Conservation (phyloP, 768 basidiomycete species). For the Gloeostereum incarnatum region DNA sequence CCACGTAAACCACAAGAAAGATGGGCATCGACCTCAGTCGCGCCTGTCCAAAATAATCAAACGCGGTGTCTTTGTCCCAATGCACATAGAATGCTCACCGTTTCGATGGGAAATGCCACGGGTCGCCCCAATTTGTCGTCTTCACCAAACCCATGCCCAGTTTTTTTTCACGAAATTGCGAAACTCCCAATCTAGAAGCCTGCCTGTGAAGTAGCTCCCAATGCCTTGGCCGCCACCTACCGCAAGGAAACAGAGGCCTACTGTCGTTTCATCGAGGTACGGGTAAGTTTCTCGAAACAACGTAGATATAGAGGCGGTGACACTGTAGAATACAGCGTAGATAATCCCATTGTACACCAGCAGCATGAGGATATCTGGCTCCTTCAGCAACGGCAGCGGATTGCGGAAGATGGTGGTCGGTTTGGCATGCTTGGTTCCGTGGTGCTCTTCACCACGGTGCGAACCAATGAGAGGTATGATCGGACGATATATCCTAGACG, state of each 20-base stretch:
- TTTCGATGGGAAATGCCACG: constrained; percentile 48
- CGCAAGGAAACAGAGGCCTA: constrained; percentile 73
- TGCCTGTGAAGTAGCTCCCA: constrained; percentile 52
- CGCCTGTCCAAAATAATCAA: constrained; percentile 24
- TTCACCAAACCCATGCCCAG: constrained; percentile 20
- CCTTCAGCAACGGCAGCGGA: constrained; percentile 44
- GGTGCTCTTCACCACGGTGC: no score
- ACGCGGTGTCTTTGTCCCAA: not conserved
- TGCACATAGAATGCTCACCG: constrained; percentile 17
- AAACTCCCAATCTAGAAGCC: constrained; percentile 61
- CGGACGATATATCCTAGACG: constrained; percentile 37
- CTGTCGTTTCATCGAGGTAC: constrained; percentile 46
- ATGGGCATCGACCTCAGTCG: constrained; percentile 38
- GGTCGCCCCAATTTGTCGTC: constrained; percentile 12
- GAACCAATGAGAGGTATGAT: constrained; percentile 41
- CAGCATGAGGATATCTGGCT: constrained; percentile 45
- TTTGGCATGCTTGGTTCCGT: constrained; percentile 32
- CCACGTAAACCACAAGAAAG: constrained; percentile 27
- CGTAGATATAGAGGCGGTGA: constrained; percentile 52
- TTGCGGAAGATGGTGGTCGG: constrained; percentile 46
- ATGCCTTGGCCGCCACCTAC: constrained; percentile 65
- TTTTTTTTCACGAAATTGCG: constrained; percentile 23
- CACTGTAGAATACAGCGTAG: constrained; percentile 50
- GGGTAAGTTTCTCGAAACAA: constrained; percentile 52
- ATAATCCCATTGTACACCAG: constrained; percentile 41